phyloP scores from a whole-genome alignment of 805 yeast species.

The Cyberlindnera veronae region DNA sequence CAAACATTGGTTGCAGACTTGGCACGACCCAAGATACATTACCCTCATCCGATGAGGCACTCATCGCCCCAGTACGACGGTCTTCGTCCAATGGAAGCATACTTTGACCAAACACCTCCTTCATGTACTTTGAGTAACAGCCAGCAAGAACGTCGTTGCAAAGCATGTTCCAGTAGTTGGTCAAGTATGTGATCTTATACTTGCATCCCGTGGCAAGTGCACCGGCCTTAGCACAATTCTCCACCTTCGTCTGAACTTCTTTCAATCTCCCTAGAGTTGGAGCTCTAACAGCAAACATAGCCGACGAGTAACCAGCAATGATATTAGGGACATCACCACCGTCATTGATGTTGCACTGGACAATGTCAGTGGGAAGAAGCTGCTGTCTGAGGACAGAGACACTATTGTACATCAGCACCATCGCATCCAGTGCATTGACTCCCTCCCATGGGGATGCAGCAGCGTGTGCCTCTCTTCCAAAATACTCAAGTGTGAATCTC shows the following conservation, averaged over 20 bases:
- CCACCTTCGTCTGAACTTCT: conserved; percentile 4
- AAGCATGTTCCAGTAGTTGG: conserved; percentile 10
- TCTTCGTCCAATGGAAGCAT: conserved; percentile 4
- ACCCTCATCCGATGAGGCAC: conserved; percentile 12
- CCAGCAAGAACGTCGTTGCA: conserved; percentile 3
- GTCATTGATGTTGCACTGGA: conserved; percentile 10
- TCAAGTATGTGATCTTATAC: conserved; percentile 6
- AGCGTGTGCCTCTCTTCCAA: conserved; percentile 13
- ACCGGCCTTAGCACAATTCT: conserved; percentile 11
- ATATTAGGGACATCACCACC: conserved; percentile 13
- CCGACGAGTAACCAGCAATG: conserved; percentile 7
- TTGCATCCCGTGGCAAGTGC: conserved; percentile 12
- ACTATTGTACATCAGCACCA: conserved; percentile 6
- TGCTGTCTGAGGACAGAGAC: conserved; percentile 11
- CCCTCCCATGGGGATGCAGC: conserved; percentile 13
- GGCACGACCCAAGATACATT: conserved; percentile 10
- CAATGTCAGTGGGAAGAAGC: conserved; percentile 5
- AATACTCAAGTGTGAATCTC: conserved; percentile 6
- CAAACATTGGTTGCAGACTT: conserved; percentile 7
- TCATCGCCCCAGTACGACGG: neutral
- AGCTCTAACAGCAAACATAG: conserved; percentile 10
- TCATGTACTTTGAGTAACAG: neutral
- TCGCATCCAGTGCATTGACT: conserved; percentile 9
- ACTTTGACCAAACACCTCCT: conserved; percentile 2
- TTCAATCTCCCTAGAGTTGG: conserved; percentile 6